Percentiles rank a stretch among this genome's conserved stretches.
These are phyloP conservation scores for Cichorium intybus DNA, from an alignment of 140 eudicot species.

Conservation along the genomic window DNA sequence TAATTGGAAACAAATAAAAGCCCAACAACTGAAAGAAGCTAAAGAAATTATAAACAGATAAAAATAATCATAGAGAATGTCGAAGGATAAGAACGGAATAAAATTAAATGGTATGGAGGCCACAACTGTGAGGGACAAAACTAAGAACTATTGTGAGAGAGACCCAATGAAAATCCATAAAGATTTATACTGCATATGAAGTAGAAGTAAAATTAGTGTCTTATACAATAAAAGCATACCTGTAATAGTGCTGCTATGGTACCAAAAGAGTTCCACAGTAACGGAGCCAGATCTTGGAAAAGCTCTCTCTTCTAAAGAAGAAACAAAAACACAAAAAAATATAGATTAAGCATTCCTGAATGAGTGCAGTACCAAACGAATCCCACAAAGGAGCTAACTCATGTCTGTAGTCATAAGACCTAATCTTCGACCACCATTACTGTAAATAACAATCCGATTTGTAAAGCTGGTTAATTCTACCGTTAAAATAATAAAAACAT, in stretches of 20 bases:
- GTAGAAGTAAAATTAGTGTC: background rate
- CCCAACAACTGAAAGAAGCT: background rate
- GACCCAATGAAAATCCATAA: too few species aligned
- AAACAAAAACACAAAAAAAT: constrained; percentile 19
- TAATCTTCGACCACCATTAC: background rate
- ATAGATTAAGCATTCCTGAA: constrained; percentile 39
- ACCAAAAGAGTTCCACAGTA: constrained; percentile 75
- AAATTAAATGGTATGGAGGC: too few species aligned
- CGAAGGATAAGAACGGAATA: background rate
- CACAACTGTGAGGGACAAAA: constrained; percentile 3
- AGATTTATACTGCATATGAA: constrained; percentile 4
- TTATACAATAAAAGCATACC: constrained; percentile 35
- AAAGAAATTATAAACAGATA: constrained; percentile 1
- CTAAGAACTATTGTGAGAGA: background rate
- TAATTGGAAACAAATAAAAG: background rate
- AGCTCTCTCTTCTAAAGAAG: constrained; percentile 57
- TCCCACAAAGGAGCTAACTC: constrained; percentile 49
- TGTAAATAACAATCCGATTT: constrained; percentile 9
- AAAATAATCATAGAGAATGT: too few species aligned
- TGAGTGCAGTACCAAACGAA: constrained; percentile 59
- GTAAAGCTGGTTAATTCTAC: constrained; percentile 10
- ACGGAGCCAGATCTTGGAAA: constrained; percentile 75
- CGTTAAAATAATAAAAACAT: background rate
- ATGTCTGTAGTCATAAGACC: constrained; percentile 21
- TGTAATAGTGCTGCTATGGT: constrained; percentile 73